A percentile compares a stretch with the other conserved stretches of the same genome.
These are phyloP conservation scores for Drechslerella dactyloides DNA, from an alignment of 2,329 filamentous ascomycete species.

Conservation along the genomic window DNA sequence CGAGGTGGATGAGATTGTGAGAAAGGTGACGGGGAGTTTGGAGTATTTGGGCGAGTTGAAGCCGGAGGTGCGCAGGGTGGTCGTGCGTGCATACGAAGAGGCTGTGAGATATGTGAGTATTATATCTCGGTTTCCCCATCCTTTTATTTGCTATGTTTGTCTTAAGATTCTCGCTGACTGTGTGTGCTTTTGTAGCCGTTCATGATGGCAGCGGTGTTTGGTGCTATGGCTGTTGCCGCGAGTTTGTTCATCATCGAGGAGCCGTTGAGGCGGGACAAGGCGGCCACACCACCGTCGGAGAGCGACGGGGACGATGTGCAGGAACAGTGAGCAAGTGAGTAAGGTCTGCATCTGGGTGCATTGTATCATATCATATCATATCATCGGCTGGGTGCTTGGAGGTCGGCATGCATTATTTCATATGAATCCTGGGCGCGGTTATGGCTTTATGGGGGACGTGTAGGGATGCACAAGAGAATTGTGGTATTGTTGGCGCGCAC, in stretches of 20 bases:
- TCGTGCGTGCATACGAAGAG: conserved; percentile 71
- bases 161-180: too few relatives aligned
- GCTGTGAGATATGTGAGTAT: conserved; percentile 58
- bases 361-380: too few relatives aligned
- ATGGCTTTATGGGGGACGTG: too few relatives aligned
- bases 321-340: too few relatives aligned
- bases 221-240: conserved; percentile 8
- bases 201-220: conserved; percentile 22
- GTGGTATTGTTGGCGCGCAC: too few relatives aligned
- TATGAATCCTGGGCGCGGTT: too few relatives aligned
- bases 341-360: too few relatives aligned
- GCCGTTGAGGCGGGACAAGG: conserved; percentile 22
- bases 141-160: conserved; percentile 1
- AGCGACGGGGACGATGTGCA: conserved; percentile 15
- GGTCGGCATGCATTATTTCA: too few relatives aligned
- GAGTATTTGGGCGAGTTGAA: conserved; percentile 72
- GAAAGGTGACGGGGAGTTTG: conserved; percentile 72
- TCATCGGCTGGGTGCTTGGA: too few relatives aligned
- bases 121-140: not conserved
- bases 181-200: conserved; percentile 32
- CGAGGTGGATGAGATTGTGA: conserved; percentile 67
- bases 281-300: conserved; percentile 15
- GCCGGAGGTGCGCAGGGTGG: conserved; percentile 66
- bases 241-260: conserved; percentile 45
- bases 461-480: too few relatives aligned